Conservation (phyloP, 2,329 filamentous ascomycete species). For the Fusarium albosuccineum region DNA sequence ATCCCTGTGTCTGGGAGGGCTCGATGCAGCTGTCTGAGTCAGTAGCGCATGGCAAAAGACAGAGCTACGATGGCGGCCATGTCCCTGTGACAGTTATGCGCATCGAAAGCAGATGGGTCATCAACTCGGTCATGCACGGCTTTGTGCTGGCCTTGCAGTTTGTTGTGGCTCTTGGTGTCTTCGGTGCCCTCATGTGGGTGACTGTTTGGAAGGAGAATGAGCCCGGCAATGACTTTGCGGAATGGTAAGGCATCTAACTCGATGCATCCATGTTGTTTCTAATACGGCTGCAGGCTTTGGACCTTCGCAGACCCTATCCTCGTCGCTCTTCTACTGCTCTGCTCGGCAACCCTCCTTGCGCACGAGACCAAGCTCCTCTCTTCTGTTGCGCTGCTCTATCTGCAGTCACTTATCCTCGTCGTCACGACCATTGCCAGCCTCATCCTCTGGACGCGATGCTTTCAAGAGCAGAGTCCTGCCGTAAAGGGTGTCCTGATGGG, state of each 20-base stretch:
- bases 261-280: too few relatives aligned
- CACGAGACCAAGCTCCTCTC: conserved; percentile 48
- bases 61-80: conserved; percentile 11
- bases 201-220: conserved; percentile 44
- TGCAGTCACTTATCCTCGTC: conserved; percentile 45
- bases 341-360: conserved; percentile 38
- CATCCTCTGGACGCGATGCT: conserved; percentile 39
- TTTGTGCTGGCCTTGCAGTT: conserved; percentile 47
- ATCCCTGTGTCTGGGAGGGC: conserved; percentile 26
- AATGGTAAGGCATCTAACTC: too few relatives aligned
- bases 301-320: conserved; percentile 39
- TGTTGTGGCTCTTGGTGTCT: conserved; percentile 40
- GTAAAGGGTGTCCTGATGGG: conserved; percentile 47
- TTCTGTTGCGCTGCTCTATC: conserved; percentile 42
- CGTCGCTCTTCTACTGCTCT: conserved; percentile 37
- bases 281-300: conserved; percentile 44
- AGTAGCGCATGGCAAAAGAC: conserved; percentile 9
- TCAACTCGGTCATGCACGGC: conserved; percentile 43
- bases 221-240: conserved; percentile 40
- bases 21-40: neutral
- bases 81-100: conserved; percentile 14
- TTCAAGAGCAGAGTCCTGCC: conserved; percentile 39
- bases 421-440: conserved; percentile 38
- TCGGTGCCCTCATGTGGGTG: conserved; percentile 46
- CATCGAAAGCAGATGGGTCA: conserved; percentile 29